phyloP scores from a whole-genome alignment of 208 protist species.

The Leishmania turanica region DNA sequence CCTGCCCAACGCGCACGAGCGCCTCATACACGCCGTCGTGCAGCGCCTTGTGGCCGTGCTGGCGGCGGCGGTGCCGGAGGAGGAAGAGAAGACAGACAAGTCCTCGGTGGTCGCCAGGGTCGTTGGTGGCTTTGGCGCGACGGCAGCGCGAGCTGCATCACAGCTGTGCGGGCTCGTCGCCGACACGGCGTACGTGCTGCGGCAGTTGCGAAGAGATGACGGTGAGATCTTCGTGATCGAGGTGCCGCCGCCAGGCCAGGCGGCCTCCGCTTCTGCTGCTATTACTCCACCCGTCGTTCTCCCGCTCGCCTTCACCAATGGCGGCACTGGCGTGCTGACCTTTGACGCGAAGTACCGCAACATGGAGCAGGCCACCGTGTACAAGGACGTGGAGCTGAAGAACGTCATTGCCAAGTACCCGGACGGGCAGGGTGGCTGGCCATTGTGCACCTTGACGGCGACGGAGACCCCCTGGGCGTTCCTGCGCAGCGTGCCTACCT shows the following conservation, averaged over 20 bases:
- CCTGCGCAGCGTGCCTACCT: slow-evolving; percentile 31
- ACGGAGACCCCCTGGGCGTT: slow-evolving; percentile 29
- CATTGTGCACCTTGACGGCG: slow-evolving; percentile 27
- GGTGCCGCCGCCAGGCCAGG: slow-evolving; percentile 20
- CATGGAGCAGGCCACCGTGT: slow-evolving; percentile 79
- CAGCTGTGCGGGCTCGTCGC: slow-evolving; percentile 37
- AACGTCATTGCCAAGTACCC: slow-evolving; percentile 80
- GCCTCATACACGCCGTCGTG: slow-evolving; percentile 30
- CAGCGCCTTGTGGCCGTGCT: slow-evolving; percentile 27
- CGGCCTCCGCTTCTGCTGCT: slow-evolving; percentile 3
- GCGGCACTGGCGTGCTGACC: slow-evolving; percentile 49
- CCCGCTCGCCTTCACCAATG: slow-evolving; percentile 65
- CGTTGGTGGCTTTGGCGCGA: not conserved
- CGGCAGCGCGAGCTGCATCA: not conserved
- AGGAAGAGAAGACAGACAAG: not conserved
- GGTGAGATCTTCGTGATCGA: slow-evolving; percentile 55
- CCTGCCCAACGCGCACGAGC: slow-evolving; percentile 27
- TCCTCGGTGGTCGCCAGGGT: not conserved
- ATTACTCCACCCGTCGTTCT: slow-evolving; percentile 40
- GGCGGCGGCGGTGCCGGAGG: slow-evolving; percentile 13
- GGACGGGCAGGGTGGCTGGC: slow-evolving; percentile 80
- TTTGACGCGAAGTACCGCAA: slow-evolving; percentile 70
- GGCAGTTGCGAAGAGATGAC: slow-evolving; percentile 48
- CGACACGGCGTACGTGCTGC: slow-evolving; percentile 49
- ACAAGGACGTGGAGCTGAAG: slow-evolving; percentile 75